A percentile compares a stretch with the other conserved stretches of the same genome.
These are phyloP conservation scores for Dothideomycetidae sp. DNA, from an alignment of 2,329 filamentous ascomycete genomes.

Conservation along the genomic window DNA sequence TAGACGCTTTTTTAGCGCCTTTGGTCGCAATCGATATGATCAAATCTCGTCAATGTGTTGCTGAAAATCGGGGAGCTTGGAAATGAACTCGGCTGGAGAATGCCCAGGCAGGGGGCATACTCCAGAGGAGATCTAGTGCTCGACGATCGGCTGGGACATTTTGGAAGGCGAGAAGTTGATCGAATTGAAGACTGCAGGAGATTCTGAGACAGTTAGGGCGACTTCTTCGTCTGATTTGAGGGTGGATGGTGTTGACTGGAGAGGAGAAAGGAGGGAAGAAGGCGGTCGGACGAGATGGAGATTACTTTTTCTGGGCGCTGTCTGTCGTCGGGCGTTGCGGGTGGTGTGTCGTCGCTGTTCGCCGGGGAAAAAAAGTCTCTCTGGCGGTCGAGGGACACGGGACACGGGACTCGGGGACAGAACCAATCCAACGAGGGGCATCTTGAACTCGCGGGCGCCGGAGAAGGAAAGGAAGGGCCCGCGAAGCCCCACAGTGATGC, in stretches of 20 bases:
- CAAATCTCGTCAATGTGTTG: conserved; percentile 17
- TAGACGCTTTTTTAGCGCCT: no score
- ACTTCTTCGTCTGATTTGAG: conserved; percentile 13
- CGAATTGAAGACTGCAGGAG: conserved; percentile 12
- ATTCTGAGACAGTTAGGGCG: conserved; percentile 12
- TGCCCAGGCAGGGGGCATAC: conserved; percentile 16
- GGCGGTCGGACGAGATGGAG: background rate
- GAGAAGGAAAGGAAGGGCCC: background rate
- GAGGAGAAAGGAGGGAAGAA: conserved; percentile 2
- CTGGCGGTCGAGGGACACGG: no score
- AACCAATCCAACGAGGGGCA: no score
- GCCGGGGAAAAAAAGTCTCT: background rate
- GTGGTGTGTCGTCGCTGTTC: no score
- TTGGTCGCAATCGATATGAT: no score
- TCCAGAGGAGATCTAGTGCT: conserved; percentile 24
- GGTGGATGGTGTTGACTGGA: conserved; percentile 12
- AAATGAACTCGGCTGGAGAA: conserved; percentile 19
- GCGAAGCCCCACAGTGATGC: background rate
- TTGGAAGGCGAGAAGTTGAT: conserved; percentile 20
- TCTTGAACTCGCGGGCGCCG: no score
- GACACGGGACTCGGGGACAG: no score
- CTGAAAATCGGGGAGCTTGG: conserved; percentile 20
- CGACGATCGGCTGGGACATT: conserved; percentile 23
- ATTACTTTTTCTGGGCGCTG: background rate
- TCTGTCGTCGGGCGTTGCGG: background rate